Evolutionary conservation across 306 rosid species (phyloP), one percentile per base, ranked within the genome.

Genomic region (Vigna radiata): DNA sequence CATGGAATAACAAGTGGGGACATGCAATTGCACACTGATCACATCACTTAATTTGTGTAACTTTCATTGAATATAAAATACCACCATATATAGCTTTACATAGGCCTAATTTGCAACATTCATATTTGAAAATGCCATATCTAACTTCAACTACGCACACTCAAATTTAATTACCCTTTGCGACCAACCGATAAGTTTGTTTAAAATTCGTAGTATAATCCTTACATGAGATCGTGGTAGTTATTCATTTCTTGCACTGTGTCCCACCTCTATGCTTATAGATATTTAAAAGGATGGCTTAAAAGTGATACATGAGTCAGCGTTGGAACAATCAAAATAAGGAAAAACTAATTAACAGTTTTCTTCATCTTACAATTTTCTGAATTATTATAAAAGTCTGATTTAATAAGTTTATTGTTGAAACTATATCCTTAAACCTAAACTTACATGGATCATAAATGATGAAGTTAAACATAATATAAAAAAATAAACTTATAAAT

Each of bases 181-280:
- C 8, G 8, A 43, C 31, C 12, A 59, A 58, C 58, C 33, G 31
- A 44, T 23, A 7, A 59, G 78, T 58, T 58, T 73, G 69, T 13
- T 55, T 39, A 5, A 48, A 41, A 55, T 39, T 37, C 23, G 21
- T 21, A 21, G 18, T 7, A 16, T 33, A 4, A 5, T 33, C 37
- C 33, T 33, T 21, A 17, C 4, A 39, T 36, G 19, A 33, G 63
- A 36, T 71, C 29, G 14, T 71, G 33, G 47, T 17, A 23, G 15
- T 16, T 37, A 27, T 36, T 63, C 17, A 4, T 17, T 63, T 7
- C 27, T 39, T 64, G 70, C 69, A 4, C 18, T 18, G 3, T 64
- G 70, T 11, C 49, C 49, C 49, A 62, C 25, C 21, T 61, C 68
- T 8, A 62, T 16, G 47, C 47, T 33, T 16, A 4, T 4, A 63